phyloP scores from a whole-genome alignment of 805 yeast species.

The Myxozyma melibiosi region DNA sequence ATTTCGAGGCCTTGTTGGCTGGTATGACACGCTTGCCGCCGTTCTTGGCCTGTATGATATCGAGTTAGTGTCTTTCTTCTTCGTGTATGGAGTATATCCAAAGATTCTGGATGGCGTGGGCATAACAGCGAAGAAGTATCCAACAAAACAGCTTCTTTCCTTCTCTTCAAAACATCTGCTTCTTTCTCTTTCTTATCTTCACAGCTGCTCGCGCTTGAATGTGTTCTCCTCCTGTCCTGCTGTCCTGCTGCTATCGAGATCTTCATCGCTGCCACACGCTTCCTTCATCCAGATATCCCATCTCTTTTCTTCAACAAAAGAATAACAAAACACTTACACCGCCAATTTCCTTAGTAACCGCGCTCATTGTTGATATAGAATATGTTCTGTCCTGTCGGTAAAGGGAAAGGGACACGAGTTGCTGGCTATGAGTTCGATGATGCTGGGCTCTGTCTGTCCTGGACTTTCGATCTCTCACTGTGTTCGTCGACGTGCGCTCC shows the following conservation, averaged over 20 bases:
- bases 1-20: constrained; percentile 69
- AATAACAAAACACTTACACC: constrained; percentile 36
- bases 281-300: not conserved
- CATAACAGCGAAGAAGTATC: too few species aligned
- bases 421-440: not conserved
- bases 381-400: constrained; percentile 3
- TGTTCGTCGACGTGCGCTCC: not conserved
- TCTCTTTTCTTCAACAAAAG: not conserved
- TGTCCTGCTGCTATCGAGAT: too few species aligned
- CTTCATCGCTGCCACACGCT: not conserved
- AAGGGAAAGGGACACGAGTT: constrained; percentile 3
- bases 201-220: too few species aligned
- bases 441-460: not conserved
- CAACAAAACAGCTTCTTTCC: too few species aligned
- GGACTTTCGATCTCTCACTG: constrained; percentile 6
- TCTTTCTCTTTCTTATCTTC: too few species aligned
- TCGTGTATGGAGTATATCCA: too few species aligned
- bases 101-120: too few species aligned
- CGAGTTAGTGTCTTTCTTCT: too few species aligned
- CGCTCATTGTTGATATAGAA: constrained; percentile 37
- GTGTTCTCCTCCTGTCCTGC: too few species aligned
- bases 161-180: too few species aligned
- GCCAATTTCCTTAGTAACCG: constrained; percentile 41
- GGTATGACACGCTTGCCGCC: constrained; percentile 44
- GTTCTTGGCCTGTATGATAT: constrained; percentile 44